These are phyloP conservation scores for Przewalskia tangutica DNA, from an alignment of 257 asterid genomes.

Conservation along the genomic window DNA sequence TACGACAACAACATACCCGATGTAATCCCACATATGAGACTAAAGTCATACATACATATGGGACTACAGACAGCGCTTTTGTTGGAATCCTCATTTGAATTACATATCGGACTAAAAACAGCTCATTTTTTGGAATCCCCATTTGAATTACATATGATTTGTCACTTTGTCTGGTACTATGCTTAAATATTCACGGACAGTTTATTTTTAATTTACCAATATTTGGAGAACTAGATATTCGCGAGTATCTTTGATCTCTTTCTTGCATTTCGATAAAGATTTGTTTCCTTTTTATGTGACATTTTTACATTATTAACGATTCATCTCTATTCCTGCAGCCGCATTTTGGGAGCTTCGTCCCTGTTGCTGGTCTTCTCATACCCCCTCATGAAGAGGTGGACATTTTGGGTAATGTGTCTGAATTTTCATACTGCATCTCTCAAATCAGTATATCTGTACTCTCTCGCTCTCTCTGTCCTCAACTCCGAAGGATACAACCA, in stretches of 20 bases:
- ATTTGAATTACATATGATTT: not conserved
- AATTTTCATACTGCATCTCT: not conserved
- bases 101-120: not conserved
- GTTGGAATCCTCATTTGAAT: not conserved
- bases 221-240: not conserved
- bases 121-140: not conserved
- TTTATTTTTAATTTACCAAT: not conserved
- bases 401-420: constrained; percentile 60
- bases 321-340: constrained; percentile 37
- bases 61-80: not conserved
- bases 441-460: not conserved
- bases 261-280: not conserved
- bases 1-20: no score
- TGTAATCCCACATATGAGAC: no score
- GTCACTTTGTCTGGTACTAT: not conserved
- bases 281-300: not conserved
- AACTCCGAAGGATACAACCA: not conserved
- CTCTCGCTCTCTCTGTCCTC: not conserved
- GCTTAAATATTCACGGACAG: not conserved
- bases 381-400: constrained; percentile 87
- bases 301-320: not conserved
- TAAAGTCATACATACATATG: not conserved
- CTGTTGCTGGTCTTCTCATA: constrained; percentile 63
- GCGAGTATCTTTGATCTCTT: not conserved
- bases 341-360: constrained; percentile 62